phyloP scores from a whole-genome alignment of 352 stramenopile species.

The Pythium sukuiense region DNA sequence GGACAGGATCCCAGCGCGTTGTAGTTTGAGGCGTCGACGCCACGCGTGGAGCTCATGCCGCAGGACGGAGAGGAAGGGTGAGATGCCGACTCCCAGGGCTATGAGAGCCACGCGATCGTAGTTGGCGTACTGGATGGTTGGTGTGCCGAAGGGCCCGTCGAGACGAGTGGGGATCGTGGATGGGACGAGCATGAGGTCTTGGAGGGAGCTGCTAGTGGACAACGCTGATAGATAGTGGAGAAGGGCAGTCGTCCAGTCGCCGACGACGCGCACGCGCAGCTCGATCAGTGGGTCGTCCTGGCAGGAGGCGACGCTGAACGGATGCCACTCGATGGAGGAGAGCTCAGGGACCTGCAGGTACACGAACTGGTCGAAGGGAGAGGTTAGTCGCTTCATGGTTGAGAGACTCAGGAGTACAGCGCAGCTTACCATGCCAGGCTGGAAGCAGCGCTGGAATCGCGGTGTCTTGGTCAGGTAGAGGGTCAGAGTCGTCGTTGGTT shows the following conservation, averaged over 20 bases:
- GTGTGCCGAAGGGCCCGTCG: conserved; percentile 40
- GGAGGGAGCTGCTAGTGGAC: not conserved
- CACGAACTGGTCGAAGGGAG: conserved; percentile 37
- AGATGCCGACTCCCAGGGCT: conserved; percentile 40
- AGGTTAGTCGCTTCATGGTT: not conserved
- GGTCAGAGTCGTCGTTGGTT: conserved; percentile 18
- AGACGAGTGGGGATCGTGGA: conserved; percentile 11
- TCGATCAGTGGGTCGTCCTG: conserved; percentile 41
- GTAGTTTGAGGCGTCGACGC: conserved; percentile 5
- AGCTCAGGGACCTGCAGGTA: conserved; percentile 63
- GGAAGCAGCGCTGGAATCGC: conserved; percentile 27
- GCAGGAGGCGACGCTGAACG: conserved; percentile 69
- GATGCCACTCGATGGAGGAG: conserved; percentile 71
- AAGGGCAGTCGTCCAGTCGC: conserved; percentile 43
- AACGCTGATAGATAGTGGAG: not conserved
- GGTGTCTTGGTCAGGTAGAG: conserved; percentile 38
- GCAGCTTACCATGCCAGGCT: conserved; percentile 36
- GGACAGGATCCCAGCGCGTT: no score
- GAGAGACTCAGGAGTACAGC: no score
- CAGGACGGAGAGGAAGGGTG: conserved; percentile 48
- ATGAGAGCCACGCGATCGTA: conserved; percentile 41
- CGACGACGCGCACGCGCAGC: conserved; percentile 42
- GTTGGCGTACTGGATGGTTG: conserved; percentile 24
- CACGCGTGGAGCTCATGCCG: conserved; percentile 39
- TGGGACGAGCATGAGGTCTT: conserved; percentile 1